Evolutionary conservation across 306 rosid species (phyloP).

Genomic region (Calophaca sinica): DNA sequence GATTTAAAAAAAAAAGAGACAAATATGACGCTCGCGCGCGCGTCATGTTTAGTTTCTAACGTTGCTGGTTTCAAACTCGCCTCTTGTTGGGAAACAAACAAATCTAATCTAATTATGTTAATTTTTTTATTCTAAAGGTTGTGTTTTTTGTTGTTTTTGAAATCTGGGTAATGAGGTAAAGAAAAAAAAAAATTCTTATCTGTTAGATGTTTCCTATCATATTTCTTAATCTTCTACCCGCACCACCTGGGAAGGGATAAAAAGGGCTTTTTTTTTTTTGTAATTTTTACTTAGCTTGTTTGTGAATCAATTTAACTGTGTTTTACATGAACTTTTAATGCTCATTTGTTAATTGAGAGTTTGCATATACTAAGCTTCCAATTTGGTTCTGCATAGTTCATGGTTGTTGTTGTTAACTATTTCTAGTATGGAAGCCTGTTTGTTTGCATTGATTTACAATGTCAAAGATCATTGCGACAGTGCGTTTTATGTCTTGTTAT

Average conservation of each 20-base stretch:
- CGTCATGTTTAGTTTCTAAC: slow-evolving; percentile 23
- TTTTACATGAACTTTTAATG: neutral
- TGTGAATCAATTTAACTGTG: neutral
- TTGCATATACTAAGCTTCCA: neutral
- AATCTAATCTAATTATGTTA: too few relatives aligned
- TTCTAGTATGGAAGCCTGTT: neutral
- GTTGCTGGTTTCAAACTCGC: neutral
- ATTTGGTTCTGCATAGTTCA: slow-evolving; percentile 37
- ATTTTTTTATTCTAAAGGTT: slow-evolving; percentile 16
- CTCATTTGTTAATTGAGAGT: neutral
- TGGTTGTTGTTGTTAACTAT: slow-evolving; percentile 1
- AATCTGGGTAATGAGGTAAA: slow-evolving; percentile 24
- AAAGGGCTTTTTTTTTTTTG: neutral
- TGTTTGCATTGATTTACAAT: neutral
- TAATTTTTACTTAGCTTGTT: neutral
- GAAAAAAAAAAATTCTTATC: neutral
- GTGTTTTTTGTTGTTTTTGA: slow-evolving; percentile 30
- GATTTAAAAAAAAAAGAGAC: neutral
- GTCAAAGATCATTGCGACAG: neutral
- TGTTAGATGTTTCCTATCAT: neutral
- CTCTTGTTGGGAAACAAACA: too few relatives aligned
- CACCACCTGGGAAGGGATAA: slow-evolving; percentile 1
- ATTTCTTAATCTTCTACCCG: neutral
- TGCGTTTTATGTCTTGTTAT: slow-evolving; percentile 5
- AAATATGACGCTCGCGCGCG: slow-evolving; percentile 21